These are phyloP conservation scores for Sarocladiaceae sp. DNA, from an alignment of 2,329 filamentous ascomycete species.

Conservation along the genomic window DNA sequence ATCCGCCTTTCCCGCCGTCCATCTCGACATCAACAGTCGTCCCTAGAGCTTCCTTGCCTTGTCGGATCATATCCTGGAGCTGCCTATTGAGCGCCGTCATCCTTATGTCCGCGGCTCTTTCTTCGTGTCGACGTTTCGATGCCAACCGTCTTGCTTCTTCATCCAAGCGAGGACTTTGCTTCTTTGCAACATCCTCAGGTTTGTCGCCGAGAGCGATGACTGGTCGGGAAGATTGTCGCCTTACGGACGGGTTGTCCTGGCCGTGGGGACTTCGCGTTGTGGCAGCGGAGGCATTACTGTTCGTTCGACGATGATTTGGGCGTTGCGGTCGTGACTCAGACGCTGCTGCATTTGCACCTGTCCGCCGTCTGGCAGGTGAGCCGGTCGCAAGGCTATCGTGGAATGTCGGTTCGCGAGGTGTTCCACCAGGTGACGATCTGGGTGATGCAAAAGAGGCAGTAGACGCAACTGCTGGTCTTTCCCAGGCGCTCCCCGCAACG, in stretches of 20 bases:
- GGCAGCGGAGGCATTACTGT: conserved; percentile 40
- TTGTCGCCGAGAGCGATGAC: not conserved
- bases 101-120: conserved; percentile 73
- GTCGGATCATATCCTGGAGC: conserved; percentile 79
- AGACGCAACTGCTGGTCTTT: conserved; percentile 17
- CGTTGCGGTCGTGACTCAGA: not conserved
- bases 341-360: not conserved
- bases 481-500: not conserved
- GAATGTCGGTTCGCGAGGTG: not conserved
- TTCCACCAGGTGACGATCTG: conserved; percentile 20
- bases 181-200: conserved; percentile 14
- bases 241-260: not conserved
- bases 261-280: conserved; percentile 23
- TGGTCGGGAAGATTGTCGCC: not conserved
- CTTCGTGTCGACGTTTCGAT: conserved; percentile 66
- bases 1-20: conserved; percentile 24
- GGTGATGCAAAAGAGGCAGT: conserved; percentile 28
- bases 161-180: conserved; percentile 45
- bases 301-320: conserved; percentile 36
- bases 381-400: not conserved
- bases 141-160: conserved; percentile 71
- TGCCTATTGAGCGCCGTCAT: conserved; percentile 76
- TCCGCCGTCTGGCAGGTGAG: conserved; percentile 13
- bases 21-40: conserved; percentile 64
- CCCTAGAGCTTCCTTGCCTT: conserved; percentile 82